Evolutionary conservation across 768 basidiomycete species (phyloP), one percentile per base, ranked within the genome.

Genomic region (Naematelia encephala): DNA sequence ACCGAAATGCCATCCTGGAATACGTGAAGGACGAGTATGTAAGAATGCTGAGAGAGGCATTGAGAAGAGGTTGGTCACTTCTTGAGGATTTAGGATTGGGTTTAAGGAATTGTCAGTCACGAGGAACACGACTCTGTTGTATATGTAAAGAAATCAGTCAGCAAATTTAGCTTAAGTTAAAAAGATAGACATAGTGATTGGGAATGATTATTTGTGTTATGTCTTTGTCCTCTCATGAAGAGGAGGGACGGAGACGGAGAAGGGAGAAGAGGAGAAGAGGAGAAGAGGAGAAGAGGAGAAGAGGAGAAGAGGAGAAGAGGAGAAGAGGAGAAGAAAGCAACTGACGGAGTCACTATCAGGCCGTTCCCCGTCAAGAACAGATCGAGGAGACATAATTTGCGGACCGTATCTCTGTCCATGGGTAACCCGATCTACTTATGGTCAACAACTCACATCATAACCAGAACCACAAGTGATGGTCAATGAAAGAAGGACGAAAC

Each of bases 291-390:
- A 43, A 19, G 34, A 26, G 23, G 55, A 19, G 12, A 13, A 30
- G 27, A 5, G n/a, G 45, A 21, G 42, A 5, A 48, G 48, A 25
- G 26, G 34, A 12, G n/a, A 5, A 55, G 25, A n/a, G 34, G 45
- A 27, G 44, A 5, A 3, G n/a, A 46, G 21, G 34, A 21, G 5
- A 19, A n/a, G 14, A 8, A 8, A 2, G 21, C 28, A 23, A 54
- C 89, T 72, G 61, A 92, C 90, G 91, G 91, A 0, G 88, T 91
- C 4, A 93, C 90, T 45, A 93, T 80, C 5, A 87, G 80, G 47
- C 83, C 80, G 49, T 85, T 84, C 3, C 85, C 84, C 3, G 88
- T 85, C 4, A 91, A 77, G 66, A 89, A 88, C 0, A 89, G 89
- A 63, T 90, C 87, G 47, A 92, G 79, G 2, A 87, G 77, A 69